These are phyloP conservation scores for Penicillium sp. DNA, from an alignment of 2,329 filamentous ascomycete species.

Conservation along the genomic window DNA sequence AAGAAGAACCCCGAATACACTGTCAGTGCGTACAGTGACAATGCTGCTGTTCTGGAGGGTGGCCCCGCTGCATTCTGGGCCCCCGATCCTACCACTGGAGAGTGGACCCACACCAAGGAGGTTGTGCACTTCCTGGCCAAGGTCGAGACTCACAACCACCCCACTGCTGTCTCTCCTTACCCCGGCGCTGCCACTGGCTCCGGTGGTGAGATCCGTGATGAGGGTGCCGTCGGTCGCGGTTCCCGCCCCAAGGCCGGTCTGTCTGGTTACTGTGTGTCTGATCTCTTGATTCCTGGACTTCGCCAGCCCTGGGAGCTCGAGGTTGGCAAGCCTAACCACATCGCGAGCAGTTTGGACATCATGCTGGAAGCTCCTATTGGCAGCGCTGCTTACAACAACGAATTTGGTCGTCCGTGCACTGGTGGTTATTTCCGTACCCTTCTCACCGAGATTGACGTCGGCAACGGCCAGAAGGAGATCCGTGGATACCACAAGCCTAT, in stretches of 20 bases:
- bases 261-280: conserved; percentile 92
- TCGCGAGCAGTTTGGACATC: conserved; percentile 92
- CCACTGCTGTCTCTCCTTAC: conserved; percentile 92
- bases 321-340: conserved; percentile 86
- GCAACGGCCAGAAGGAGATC: conserved; percentile 69
- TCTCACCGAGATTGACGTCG: conserved; percentile 70
- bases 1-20: conserved; percentile 76
- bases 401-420: conserved; percentile 89
- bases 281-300: conserved; percentile 85
- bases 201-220: conserved; percentile 93
- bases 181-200: conserved; percentile 93
- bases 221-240: conserved; percentile 90
- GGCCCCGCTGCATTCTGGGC: conserved; percentile 79
- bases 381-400: conserved; percentile 95
- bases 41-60: conserved; percentile 88
- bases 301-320: conserved; percentile 88
- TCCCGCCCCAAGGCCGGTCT: conserved; percentile 93
- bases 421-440: conserved; percentile 92
- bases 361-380: conserved; percentile 98
- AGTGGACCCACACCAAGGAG: conserved; percentile 88
- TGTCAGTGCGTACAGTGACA: conserved; percentile 97
- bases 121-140: conserved; percentile 86
- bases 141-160: conserved; percentile 98
- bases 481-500: conserved; percentile 98
- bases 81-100: conserved; percentile 81